phyloP scores from a whole-genome alignment of 148 eudicot species.

The Selenicereus undatus region DNA sequence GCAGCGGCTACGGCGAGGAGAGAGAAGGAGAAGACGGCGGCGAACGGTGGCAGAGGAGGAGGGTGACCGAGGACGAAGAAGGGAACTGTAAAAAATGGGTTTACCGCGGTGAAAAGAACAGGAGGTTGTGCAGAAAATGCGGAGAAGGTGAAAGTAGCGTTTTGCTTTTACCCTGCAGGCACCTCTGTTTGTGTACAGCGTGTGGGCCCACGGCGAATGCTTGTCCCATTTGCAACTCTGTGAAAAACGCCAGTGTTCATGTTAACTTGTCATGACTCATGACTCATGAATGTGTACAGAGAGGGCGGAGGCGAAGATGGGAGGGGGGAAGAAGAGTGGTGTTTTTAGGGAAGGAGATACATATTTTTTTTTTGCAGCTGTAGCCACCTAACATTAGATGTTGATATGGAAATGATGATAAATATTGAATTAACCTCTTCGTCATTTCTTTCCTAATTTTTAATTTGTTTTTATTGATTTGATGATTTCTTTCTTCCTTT shows the following conservation, averaged over 20 bases:
- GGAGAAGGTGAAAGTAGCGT: constrained; percentile 65
- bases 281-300: background rate
- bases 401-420: background rate
- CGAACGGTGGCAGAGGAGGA: background rate
- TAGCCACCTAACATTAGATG: constrained; percentile 9
- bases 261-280: constrained; percentile 50
- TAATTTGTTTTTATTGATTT: background rate
- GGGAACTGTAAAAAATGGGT: constrained; percentile 12
- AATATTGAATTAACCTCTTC: background rate
- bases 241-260: constrained; percentile 57
- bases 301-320: too few relatives aligned
- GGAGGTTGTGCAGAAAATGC: constrained; percentile 56
- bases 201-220: constrained; percentile 59
- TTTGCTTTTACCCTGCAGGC: constrained; percentile 77
- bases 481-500: too few relatives aligned
- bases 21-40: background rate
- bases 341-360: background rate
- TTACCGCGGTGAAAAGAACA: constrained; percentile 19
- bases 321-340: background rate
- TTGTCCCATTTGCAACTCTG: constrained; percentile 69
- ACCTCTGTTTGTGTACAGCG: constrained; percentile 66
- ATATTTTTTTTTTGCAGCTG: background rate
- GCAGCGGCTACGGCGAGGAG: constrained; percentile 31
- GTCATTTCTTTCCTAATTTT: background rate
- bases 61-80: background rate